Base-by-base conservation (phyloP, 2,329 filamentous ascomycete genomes). In the Drechslera avenae region DNA sequence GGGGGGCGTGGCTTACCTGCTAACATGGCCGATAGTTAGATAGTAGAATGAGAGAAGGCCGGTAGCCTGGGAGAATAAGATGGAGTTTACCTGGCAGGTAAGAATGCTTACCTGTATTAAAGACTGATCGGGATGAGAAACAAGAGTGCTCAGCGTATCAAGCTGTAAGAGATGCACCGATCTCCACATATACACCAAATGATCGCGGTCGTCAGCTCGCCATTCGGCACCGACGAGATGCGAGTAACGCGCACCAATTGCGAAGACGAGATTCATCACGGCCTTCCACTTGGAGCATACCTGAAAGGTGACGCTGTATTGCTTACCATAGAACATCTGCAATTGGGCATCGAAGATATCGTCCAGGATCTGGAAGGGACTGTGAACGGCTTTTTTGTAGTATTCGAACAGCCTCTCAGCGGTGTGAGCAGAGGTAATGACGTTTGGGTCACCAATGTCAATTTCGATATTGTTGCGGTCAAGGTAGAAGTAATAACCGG, bases 261-360 rank as follows among this genome's bases (percentile, higher is more conserved):
- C 74, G 36, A 75, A 73, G 5, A 76, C 61, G 9, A 75, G 51
- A 37, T 76, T 75, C 46, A 75, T 44, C 12, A 71, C 63, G 10
- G 67, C 68, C 7, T 66, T 62, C 73, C 52, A 54, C 14, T 48
- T 54, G n/a, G 47, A 36, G n/a, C 71, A 73, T 17, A 44, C 47
- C 6, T 21, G 18, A 17, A 13, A 17, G 39, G 40, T 32, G 30
- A 37, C 19, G 23, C 42, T 16, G n/a, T 17, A 21, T 16, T 50
- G 35, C 34, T 51, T 16, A n/a, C 12, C n/a, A n/a, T 8, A 18
- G 33, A 52, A 47, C 14, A 8, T 40, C 12, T 28, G 45, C 18
- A 62, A 37, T 14, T 57, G 54, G 7, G 36, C 35, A 26, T 46
- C 44, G 31, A 60, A 56, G 1, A n/a, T n/a, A 9, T 49, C 44